Base-by-base conservation (phyloP, 2,329 filamentous ascomycete genomes). In the Aspergillus udagawae region DNA sequence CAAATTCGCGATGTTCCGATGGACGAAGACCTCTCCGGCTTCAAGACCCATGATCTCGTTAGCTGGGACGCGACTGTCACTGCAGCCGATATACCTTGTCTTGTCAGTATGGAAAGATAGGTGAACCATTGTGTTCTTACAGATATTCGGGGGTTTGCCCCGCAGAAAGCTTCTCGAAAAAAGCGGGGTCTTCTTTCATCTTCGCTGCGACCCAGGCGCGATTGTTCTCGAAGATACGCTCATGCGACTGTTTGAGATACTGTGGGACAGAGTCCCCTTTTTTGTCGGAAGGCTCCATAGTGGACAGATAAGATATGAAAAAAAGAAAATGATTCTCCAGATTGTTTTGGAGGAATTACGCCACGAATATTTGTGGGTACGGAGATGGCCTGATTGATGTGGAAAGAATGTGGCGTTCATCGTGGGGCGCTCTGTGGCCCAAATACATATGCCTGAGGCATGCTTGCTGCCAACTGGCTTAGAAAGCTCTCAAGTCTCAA, bases 91-190 rank as follows among this genome's bases (percentile, higher is more conserved):
- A 58, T 77, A 78, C 35, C 67, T 69, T 35, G 14, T 25, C 17
- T 20, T 21, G 27, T 61, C 14, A 51, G 56, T 4, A 32, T 4
- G 28, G 28, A 12, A 8, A 25, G 29, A 42, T 35, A 17, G 7
- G 1, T 3, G 9, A 2, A 44, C 10, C 3, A 49, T 50, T 35
- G 7, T 25, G 28, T n/a, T 23, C 60, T 38, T 55, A 68, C 57
- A 90, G 82, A 73, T 90, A 90, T 67, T 90, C 86, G 55, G 87
- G 87, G 17, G 76, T 77, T 76, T 90, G 87, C 49, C 87, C 87
- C 8, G 81, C 82, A 21, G 80, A 76, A 60, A 90, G 80, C 70
- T 86, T 83, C 52, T 75, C 72, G 73, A 90, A 90, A 78, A 86
- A 90, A 9, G 81, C 77, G 3, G 86, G 85, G 73, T 90, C 85